Base-by-base conservation (phyloP, 164 flowering plant genomes). In the Magnolia sinica region DNA sequence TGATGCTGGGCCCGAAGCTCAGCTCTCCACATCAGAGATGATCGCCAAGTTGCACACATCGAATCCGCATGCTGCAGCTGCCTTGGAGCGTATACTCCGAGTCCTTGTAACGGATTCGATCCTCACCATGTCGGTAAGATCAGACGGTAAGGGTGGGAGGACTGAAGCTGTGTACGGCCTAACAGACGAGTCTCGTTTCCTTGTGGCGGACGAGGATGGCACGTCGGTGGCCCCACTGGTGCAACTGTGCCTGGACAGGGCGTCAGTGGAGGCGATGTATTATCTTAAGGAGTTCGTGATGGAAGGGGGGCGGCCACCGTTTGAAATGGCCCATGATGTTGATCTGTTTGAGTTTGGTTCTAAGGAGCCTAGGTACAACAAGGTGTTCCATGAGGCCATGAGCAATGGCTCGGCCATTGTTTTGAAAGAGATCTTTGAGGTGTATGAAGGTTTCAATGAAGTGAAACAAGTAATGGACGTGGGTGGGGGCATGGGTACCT, bases 401-500 rank as follows among this genome's bases (percentile, higher is more conserved):
- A 50, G 59, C 20, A 29, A 37, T 19, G 18, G 9, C n/a, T 59
- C 85, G 9, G 84, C 29, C 81, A 67, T 85, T 9, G n/a, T 71
- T 3, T 50, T 72, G 19, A 64, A 50, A 69, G 86, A 80, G 1
- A 20, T 87, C 6, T 8, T 88, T 5, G 13, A 66, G 19, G 79
- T 13, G 1, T 86, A 88, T 49, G 13, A 16, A 55, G 89, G 88
- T 18, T 85, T 89, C 37, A 64, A 58, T 1, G 7, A 70, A 19
- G 4, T 88, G 0, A 81, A 77, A 74, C 70, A 87, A 1, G 16
- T 89, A 55, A 88, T 87, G 10, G 91, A 88, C 65, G 88, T 88
- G 2, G 92, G 88, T 3, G 90, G 92, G 8, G 89, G 90, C 11
- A 83, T 76, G 1, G 89, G 92, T 1, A 64, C 70, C 0, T 22